Base-by-base conservation (phyloP, 768 basidiomycete species). In the Obba rivulosa region DNA sequence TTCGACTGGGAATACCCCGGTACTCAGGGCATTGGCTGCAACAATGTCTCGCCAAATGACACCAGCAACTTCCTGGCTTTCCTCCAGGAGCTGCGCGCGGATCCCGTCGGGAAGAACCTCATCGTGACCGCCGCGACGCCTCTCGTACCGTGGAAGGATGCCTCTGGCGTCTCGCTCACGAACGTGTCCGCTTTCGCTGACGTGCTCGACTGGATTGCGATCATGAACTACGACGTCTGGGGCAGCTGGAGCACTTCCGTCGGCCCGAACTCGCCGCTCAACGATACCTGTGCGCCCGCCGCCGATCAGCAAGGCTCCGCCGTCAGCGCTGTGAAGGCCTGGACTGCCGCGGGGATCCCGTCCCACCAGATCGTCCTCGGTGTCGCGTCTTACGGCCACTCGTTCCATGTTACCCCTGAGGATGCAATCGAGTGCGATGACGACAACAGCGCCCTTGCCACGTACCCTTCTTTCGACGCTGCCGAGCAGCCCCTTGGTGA, bases 1-100 rank as follows among this genome's bases (percentile, higher is more conserved):
- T 80, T 85, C 47, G 84, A 85, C 60, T 92, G 90, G 91, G 92
- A 93, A 63, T 95, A 90, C 61, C 92, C 92, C 34, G 79, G 73
- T 34, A 67, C 67, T 10, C 69, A 69, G 39, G 91, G 90, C 14
- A 75, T 86, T 17, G 74, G 76, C 7, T 88, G 87, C 60, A 95
- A 95, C 67, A 64, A 63, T 5, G 64, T 81, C 40, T 77, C 78
- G 20, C 53, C 74, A 3, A 58, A 76, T 45, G 93, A 96, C 64
- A 83, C 85, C 0, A 72, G 75, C 53, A 93, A 96, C 66, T 85
- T 86, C 67, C 77, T 94, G 36, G 58, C 72, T 11, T 87, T 93
- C 74, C 74, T 95, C 24, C 75, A 83, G 56, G 75, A 80, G 54
- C 75, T 94, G 13, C 81, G 90, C 37, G 58, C 65, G 17, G 71